Base-by-base conservation (phyloP, 1,139 yeast species). In the Pichia terricola region DNA sequence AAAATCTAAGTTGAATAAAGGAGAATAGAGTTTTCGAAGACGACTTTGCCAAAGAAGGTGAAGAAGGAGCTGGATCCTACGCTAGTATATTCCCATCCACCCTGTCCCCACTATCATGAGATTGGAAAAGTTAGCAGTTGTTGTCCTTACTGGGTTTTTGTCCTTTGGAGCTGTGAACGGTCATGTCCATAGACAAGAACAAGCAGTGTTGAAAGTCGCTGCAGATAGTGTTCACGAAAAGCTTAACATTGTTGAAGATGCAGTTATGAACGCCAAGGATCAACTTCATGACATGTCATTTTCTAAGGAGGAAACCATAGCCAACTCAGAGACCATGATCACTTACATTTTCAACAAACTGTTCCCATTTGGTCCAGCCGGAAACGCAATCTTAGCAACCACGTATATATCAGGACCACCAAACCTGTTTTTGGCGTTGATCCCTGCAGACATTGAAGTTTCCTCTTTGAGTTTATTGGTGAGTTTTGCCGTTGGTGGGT, bases 401-500 rank as follows among this genome's bases (percentile, higher is more conserved):
- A 59, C 77, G 0, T 70, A 76, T 53, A 73, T 80, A 38, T 76
- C 83, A 5, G 75, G 81, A 0, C 73, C 81, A 5, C 85, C 88
- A 34, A 77, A 75, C 53, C 52, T 77, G 37, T 59, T 79, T 32
- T 61, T 80, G 28, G 72, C 73, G 0, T 57, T 72, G 47, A 68
- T 77, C 38, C 84, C 84, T 3, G 57, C 68, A 1, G 53, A 64
- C 22, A 72, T 75, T 42, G 65, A 72, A 45, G 72, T 77, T 3
- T 60, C 70, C 3, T 59, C 69, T 37, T 61, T 78, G 35, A 67
- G 75, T 16, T 57, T 72, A 32, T 59, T 80, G 45, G 82, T 79
- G 3, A 68, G 83, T 38, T 80, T 81, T 63, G 87, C 88, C 22
- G 70, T 77, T 39, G 89, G 89, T 38, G 82, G 86, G 2, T 62